Evolutionary conservation across 2,329 filamentous ascomycete genomes (phyloP), one percentile per base, ranked within the genome.

Genomic region (Fusarium liriodendri): DNA sequence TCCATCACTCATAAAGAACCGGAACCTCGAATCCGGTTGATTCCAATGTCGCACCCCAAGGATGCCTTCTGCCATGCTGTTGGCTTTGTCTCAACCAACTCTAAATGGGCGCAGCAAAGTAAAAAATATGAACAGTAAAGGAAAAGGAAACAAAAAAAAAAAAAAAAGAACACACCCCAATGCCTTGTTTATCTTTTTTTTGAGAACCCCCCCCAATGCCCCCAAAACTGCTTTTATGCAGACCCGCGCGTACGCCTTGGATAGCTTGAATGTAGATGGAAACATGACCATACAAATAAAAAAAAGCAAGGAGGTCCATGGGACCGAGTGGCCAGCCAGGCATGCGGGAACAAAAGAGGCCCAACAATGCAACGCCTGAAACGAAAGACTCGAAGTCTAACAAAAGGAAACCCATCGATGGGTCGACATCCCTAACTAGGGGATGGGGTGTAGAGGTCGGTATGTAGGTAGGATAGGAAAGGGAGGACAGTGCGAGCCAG

Each of bases 1-100:
- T 66, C 72, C 72, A 71, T 75, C 72, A 75, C 72, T 75, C 72
- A 59, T 75, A 63, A 63, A 74, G 58, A 67, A 65, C 66, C 62
- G 63, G 72, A 67, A 40, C 35, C 38, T 50, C 47, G 18, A 47
- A 47, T 66, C 72, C 72, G 67, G 72, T 62, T 64, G 29, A 6
- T 74, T 69, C 65, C 65, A 58, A 62, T 50, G 45, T 37, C 42
- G 66, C 67, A 57, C 57, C 5, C 16, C 10, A 9, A 47, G 32
- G 52, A 40, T 45, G 64, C 3, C 37, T 60, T 40, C 35, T 35
- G 60, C 50, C 54, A 18, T 40, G 14, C 38, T n/a, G 18, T 58
- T 73, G 67, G 33, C 54, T 45, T 27, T 18, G n/a, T 14, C 40
- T 37, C 50, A 59, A 38, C 32, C 58, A 38, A 72, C 57, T 57